Base-by-base conservation (phyloP, 2,329 filamentous ascomycete genomes). In the Colletotrichum sp. region DNA sequence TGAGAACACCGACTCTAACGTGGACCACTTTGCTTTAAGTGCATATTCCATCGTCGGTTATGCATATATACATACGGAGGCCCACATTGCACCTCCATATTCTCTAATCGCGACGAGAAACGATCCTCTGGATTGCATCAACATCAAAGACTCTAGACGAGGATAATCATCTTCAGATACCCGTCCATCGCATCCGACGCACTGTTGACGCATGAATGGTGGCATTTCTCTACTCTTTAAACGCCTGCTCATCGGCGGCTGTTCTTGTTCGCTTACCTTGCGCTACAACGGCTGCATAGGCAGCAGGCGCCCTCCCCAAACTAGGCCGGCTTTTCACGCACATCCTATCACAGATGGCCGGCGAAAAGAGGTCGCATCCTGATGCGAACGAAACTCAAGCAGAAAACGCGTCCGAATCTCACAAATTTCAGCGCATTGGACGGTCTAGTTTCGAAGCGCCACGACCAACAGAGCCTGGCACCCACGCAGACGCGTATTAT, bases 401-500 rank as follows among this genome's bases (percentile, higher is more conserved):
- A 8, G 9, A n/a, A 12, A 4, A 18, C 30, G 8, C 4, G 3
- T 13, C n/a, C 6, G 7, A 39, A 9, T 18, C 28, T 30, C 18
- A 63, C 6, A 16, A 13, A 3, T 18, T 63, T 12, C 60, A 2
- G 15, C 52, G 28, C 7, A 39, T 49, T 9, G 32, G 57, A 28
- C 63, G 39, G 16, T 28, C 10, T 6, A 49, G 16, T 16, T 18
- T 52, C 0, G n/a, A 21, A 13, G 18, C 4, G 10, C 12, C 16
- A 1, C 52, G n/a, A 10, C 76, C 71, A 3, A 59, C 7, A 13
- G 26, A 69, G 28, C 76, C 77, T 5, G 73, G 77, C 2, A 32
- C 36, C 2, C 63, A 72, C 3, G 79, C 77, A 13, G 79, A 80
- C 24, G 32, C 49, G 3, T 77, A 79, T 55, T 80, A 75, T 49